Base-by-base conservation (phyloP, 345 rosid species). In the Dipteronia dyeriana region DNA sequence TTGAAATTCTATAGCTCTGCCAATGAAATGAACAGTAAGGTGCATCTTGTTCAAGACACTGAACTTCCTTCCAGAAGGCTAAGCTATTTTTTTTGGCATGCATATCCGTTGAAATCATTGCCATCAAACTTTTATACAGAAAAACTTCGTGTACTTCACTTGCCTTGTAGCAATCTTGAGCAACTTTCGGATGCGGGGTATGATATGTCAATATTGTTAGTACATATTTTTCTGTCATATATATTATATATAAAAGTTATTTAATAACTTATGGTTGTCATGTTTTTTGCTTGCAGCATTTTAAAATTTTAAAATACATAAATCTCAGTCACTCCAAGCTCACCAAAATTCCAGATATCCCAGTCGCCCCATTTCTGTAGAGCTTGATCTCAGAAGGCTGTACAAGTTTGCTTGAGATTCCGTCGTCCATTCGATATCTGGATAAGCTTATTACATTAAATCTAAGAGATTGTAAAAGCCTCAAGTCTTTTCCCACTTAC, bases 381-480 rank as follows among this genome's bases (percentile, higher is more conserved):
- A 39, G 34, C 12, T 26, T 79, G 71, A 61, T 22, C 59, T 71
- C 79, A 22, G 29, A 2, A 19, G 71, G 74, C 7, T 72, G 80
- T 60, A 60, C 12, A 62, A 77, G 61, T 31, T n/a, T 81, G 8
- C 22, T 3, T 17, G 53, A 81, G 43, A 29, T 81, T 31, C 67
- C 41, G 39, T 39, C 69, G 12, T 72, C 79, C 10, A 68, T 81
- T 63, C 56, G 78, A 68, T 20, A 2, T 53, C 68, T 77, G 4
- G 45, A 43, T 43, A 70, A 38, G 62, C 75, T 73, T 29, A 7
- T 22, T 1, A 0, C 0, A 4, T 29, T 81, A 41, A 69, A 39
- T 3, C 34, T 81, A 34, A 61, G n/a, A 25, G 54, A 10, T 0
- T 81, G 84, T 39, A n/a, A 13, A 29, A n/a, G 63, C 10, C 84